Evolutionary conservation across 495 filamentous ascomycete genomes (phyloP).

Genomic region (Sordaria brevicollis): DNA sequence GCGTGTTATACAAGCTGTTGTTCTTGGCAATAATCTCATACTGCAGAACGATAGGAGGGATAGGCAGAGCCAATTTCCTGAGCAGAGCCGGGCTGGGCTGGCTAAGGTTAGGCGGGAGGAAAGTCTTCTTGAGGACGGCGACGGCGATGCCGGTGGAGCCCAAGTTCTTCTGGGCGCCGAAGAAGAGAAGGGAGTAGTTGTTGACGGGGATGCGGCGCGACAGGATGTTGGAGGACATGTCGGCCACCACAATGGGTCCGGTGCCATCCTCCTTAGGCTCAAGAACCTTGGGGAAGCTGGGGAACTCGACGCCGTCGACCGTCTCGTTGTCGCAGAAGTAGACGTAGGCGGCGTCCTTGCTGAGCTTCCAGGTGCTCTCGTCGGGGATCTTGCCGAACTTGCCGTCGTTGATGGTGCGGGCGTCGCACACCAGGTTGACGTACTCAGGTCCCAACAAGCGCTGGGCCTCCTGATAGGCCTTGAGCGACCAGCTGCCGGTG

Average conservation of each 20-base stretch:
- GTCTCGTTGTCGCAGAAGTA: slow-evolving; percentile 96
- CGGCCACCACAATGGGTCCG: slow-evolving; percentile 62
- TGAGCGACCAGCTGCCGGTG: slow-evolving; percentile 80
- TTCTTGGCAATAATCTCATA: slow-evolving; percentile 77
- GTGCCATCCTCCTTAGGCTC: slow-evolving; percentile 44
- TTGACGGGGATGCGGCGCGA: slow-evolving; percentile 55
- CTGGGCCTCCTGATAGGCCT: slow-evolving; percentile 78
- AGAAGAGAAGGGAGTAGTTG: slow-evolving; percentile 64
- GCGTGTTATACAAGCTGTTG: slow-evolving; percentile 87
- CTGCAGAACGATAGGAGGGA: slow-evolving; percentile 66
- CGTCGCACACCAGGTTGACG: slow-evolving; percentile 69
- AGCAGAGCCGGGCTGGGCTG: slow-evolving; percentile 53
- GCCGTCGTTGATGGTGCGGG: slow-evolving; percentile 58
- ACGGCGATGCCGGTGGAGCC: slow-evolving; percentile 79
- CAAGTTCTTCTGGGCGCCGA: slow-evolving; percentile 85
- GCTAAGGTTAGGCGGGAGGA: slow-evolving; percentile 53
- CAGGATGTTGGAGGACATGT: slow-evolving; percentile 78
- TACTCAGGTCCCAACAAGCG: slow-evolving; percentile 65
- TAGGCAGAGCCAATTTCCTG: slow-evolving; percentile 63
- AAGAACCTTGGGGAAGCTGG: slow-evolving; percentile 55
- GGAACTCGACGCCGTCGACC: slow-evolving; percentile 92
- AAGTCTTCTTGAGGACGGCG: slow-evolving; percentile 63
- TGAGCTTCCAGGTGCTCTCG: slow-evolving; percentile 67
- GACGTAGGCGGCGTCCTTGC: slow-evolving; percentile 61
- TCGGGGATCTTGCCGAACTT: slow-evolving; percentile 81